Evolutionary conservation across 2,329 filamentous ascomycete genomes (phyloP).

Genomic region (Myriosclerotinia scirpicola): DNA sequence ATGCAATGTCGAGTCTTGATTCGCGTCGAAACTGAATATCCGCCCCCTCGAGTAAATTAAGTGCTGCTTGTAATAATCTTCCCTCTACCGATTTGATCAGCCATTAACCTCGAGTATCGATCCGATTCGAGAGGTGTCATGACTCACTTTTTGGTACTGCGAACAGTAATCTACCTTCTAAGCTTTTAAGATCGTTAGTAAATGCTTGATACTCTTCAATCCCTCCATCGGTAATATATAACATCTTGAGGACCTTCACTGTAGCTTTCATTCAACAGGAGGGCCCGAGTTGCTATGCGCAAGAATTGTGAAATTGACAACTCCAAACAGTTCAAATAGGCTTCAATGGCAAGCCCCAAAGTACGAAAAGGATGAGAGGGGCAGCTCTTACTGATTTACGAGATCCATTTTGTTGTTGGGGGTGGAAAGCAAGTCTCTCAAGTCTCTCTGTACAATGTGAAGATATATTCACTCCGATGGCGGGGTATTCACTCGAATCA

Average conservation of each 20-base stretch:
- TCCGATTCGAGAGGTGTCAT: conserved; percentile 24
- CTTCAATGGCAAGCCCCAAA: background rate
- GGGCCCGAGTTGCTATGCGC: background rate
- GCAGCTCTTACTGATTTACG: conserved; percentile 55
- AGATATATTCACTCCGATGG: conserved; percentile 17
- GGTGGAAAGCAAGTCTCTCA: background rate
- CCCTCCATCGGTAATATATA: conserved; percentile 47
- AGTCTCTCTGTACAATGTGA: conserved; percentile 7
- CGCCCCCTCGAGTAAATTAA: conserved; percentile 88
- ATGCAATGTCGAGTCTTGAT: conserved; percentile 91
- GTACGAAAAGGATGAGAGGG: conserved; percentile 29
- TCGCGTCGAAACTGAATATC: conserved; percentile 97
- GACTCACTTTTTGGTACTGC: conserved; percentile 95
- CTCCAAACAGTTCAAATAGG: background rate
- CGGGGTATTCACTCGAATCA: conserved; percentile 22
- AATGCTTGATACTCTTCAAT: conserved; percentile 40
- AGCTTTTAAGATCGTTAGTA: conserved; percentile 54
- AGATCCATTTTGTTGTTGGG: conserved; percentile 52
- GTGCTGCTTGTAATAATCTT: conserved; percentile 79
- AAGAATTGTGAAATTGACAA: background rate
- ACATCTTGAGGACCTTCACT: conserved; percentile 7
- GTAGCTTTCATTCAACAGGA: conserved; percentile 1
- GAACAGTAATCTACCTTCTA: conserved; percentile 91
- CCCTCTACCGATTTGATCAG: conserved; percentile 63
- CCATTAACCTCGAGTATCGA: conserved; percentile 23